These are phyloP conservation scores for Linnemannia hyalina DNA, from an alignment of 192 early-diverging fungal species.

Conservation along the genomic window DNA sequence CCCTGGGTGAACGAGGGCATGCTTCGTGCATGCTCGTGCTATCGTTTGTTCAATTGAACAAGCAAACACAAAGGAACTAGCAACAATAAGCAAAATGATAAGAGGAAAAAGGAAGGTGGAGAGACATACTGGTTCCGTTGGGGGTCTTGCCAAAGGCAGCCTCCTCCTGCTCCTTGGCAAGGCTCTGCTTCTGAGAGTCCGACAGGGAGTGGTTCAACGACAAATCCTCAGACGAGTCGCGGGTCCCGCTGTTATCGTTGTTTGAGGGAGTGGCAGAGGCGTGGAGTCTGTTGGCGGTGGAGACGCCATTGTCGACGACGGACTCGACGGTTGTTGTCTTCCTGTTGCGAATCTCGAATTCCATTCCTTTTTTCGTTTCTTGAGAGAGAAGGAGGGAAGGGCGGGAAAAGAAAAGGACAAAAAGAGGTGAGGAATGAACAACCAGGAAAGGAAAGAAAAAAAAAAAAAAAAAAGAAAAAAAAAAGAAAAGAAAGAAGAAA, in stretches of 20 bases:
- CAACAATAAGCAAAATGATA: not conserved
- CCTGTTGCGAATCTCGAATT: conserved; percentile 56
- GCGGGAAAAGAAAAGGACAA: conserved; percentile 1
- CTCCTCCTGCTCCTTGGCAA: conserved; percentile 39
- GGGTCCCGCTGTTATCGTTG: not conserved
- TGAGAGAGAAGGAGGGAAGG: not conserved
- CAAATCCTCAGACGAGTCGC: conserved; percentile 27
- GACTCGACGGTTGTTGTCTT: conserved; percentile 14
- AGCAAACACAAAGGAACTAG: not conserved
- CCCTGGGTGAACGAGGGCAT: not conserved
- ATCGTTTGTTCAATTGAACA: conserved; percentile 29
- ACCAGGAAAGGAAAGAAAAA: not conserved
- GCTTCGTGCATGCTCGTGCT: not conserved
- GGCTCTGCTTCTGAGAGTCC: conserved; percentile 38
- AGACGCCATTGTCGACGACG: conserved; percentile 23
- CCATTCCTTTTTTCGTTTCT: conserved; percentile 16
- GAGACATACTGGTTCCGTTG: conserved; percentile 50
- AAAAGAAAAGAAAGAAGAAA: not conserved
- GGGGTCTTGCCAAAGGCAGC: conserved; percentile 55
- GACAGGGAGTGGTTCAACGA: conserved; percentile 23
- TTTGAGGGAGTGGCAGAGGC: not conserved
- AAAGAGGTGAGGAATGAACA: not conserved
- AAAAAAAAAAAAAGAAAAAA: conserved; percentile 16
- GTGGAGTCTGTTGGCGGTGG: conserved; percentile 49
- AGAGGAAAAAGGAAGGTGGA: not conserved